These are phyloP conservation scores for Acacia confusa DNA, from an alignment of 306 rosid species.

Conservation along the genomic window DNA sequence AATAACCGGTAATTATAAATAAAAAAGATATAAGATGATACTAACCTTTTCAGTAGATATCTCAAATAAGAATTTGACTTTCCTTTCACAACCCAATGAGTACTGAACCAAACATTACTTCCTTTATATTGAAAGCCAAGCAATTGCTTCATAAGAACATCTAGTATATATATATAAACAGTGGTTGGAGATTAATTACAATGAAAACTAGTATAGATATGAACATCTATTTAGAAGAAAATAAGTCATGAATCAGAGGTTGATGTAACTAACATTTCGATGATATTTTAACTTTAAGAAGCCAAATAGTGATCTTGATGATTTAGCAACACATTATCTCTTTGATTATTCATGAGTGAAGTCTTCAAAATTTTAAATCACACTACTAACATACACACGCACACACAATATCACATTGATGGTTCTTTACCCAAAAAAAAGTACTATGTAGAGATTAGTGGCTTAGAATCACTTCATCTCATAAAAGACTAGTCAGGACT, in stretches of 20 bases:
- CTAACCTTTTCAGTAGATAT: too few relatives aligned
- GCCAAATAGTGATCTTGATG: not conserved
- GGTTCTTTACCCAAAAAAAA: not conserved
- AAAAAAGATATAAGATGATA: too few relatives aligned
- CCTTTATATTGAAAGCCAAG: too few relatives aligned
- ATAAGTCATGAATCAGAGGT: not conserved
- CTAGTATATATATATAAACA: too few relatives aligned
- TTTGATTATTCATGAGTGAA: constrained; percentile 2
- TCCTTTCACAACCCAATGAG: too few relatives aligned
- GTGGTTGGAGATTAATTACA: not conserved
- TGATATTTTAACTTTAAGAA: not conserved
- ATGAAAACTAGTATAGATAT: not conserved
- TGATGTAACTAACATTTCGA: not conserved
- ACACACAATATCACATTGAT: not conserved
- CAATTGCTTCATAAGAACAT: too few relatives aligned
- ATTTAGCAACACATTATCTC: not conserved
- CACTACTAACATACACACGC: not conserved
- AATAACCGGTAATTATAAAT: too few relatives aligned
- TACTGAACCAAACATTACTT: too few relatives aligned
- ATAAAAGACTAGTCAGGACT: not conserved
- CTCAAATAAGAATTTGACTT: too few relatives aligned
- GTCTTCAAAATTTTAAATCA: not conserved
- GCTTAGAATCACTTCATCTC: not conserved
- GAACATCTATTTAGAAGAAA: not conserved
- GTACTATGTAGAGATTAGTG: not conserved